Evolutionary conservation across 495 filamentous ascomycete genomes (phyloP).

Genomic region (Trichocladium antarcticum): DNA sequence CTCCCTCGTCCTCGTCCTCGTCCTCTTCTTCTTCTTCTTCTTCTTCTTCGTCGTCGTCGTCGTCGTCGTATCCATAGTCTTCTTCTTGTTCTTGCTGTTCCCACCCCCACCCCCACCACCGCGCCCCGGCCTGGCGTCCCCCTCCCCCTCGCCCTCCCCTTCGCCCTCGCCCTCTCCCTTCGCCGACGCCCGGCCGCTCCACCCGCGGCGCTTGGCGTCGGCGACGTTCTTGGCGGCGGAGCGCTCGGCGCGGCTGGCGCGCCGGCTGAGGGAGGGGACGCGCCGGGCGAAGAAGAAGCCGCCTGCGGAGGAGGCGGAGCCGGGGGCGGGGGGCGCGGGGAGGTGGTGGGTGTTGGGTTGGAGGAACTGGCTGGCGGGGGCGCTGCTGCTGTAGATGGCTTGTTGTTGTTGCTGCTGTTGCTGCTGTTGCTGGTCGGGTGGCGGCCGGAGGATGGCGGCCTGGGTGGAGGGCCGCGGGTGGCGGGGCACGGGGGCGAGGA

Average conservation of each 20-base stretch:
- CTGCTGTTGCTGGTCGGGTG: constrained; percentile 46
- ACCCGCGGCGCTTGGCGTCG: constrained; percentile 44
- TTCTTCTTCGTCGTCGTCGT: constrained; percentile 25
- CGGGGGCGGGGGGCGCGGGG: constrained; percentile 26
- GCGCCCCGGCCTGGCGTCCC: no score
- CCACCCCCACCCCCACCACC: no score
- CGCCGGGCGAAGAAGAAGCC: constrained; percentile 13
- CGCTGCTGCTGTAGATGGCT: not conserved
- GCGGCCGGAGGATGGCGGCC: constrained; percentile 33
- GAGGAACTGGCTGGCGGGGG: constrained; percentile 9
- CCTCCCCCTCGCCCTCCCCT: no score
- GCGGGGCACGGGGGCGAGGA: constrained; percentile 33
- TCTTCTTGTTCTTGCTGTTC: constrained; percentile 24
- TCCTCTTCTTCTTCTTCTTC: constrained; percentile 9
- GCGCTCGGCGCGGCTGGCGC: constrained; percentile 41
- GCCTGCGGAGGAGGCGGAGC: constrained; percentile 21
- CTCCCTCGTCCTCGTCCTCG: constrained; percentile 26
- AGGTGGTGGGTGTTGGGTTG: constrained; percentile 35
- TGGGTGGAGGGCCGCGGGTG: constrained; percentile 32
- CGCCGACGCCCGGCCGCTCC: constrained; percentile 38
- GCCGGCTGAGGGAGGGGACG: constrained; percentile 29
- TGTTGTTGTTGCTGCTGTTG: constrained; percentile 37
- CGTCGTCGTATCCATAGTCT: constrained; percentile 5
- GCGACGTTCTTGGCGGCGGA: constrained; percentile 45
- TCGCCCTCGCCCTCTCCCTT: no score